Percentiles rank a stretch among this genome's conserved stretches.
phyloP scores from a whole-genome alignment of 163 green algal species.

The Chlamydomonas reinhardtii region DNA sequence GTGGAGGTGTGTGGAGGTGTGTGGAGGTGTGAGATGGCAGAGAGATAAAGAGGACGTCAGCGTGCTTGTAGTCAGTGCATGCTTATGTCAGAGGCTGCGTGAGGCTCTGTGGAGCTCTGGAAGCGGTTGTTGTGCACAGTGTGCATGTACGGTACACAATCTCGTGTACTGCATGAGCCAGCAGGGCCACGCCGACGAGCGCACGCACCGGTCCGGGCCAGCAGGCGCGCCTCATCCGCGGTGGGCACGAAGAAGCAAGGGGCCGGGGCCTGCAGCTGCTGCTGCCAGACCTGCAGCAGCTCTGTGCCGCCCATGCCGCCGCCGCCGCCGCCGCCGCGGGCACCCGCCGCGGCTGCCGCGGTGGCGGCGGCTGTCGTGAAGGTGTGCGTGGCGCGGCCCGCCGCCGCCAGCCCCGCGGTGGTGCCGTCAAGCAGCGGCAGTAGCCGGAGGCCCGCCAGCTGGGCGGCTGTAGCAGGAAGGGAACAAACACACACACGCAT shows the following conservation, averaged over 20 bases:
- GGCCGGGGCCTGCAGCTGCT: not conserved
- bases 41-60: too few relatives aligned
- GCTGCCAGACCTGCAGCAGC: not conserved
- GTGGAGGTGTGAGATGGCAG: too few relatives aligned
- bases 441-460: conserved; percentile 68
- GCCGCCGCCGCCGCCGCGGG: not conserved
- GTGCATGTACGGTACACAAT: too few relatives aligned
- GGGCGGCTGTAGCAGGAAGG: conserved; percentile 10
- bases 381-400: too few relatives aligned
- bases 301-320: too few relatives aligned
- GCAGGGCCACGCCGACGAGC: too few relatives aligned
- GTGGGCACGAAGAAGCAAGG: conserved; percentile 23
- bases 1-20: not conserved
- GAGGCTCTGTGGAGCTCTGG: too few relatives aligned
- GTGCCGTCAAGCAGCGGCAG: conserved; percentile 67
- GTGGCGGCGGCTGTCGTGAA: not conserved
- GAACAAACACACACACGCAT: too few relatives aligned
- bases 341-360: conserved; percentile 29
- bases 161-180: too few relatives aligned
- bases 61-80: too few relatives aligned
- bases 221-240: conserved; percentile 3
- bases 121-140: too few relatives aligned
- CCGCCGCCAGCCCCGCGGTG: conserved; percentile 26
- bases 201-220: not conserved
- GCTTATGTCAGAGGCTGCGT: too few relatives aligned